A percentile compares a stretch with the other conserved stretches of the same genome.
Conservation (phyloP, 2,329 filamentous ascomycete genomes). For the Fusarium oligoseptatum region DNA sequence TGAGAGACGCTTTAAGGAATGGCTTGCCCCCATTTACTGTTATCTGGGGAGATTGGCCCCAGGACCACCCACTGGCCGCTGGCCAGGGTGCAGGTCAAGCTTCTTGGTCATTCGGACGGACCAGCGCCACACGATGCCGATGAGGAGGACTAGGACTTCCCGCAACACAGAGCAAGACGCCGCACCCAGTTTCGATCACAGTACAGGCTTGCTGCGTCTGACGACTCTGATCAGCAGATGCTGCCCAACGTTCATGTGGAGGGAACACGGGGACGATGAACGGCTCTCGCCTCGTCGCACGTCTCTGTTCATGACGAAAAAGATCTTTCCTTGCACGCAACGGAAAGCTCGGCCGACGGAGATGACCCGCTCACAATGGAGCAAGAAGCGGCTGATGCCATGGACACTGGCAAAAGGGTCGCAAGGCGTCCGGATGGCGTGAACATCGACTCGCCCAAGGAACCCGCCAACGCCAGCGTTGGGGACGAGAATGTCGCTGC, state of each 20-base stretch:
- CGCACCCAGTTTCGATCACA: not conserved
- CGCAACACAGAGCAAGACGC: not conserved
- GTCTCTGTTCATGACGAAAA: not conserved
- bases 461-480: not conserved
- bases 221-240: not conserved
- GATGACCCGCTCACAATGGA: not conserved
- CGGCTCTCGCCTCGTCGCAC: not conserved
- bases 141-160: not conserved
- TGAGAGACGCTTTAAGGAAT: not conserved
- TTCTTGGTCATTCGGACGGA: not conserved
- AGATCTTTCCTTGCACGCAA: not conserved
- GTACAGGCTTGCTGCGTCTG: not conserved
- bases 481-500: not conserved
- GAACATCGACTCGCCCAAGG: not conserved
- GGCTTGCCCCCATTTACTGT: not conserved
- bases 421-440: not conserved
- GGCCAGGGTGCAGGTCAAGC: not conserved
- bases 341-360: not conserved
- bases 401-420: not conserved
- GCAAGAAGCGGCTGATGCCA: not conserved
- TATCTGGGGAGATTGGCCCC: not conserved
- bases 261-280: not conserved
- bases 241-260: not conserved
- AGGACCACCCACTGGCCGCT: not conserved
- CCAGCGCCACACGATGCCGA: not conserved